Evolutionary conservation across 2,329 filamentous ascomycete genomes (phyloP).

Genomic region (Pseudogymnoascus sp.): DNA sequence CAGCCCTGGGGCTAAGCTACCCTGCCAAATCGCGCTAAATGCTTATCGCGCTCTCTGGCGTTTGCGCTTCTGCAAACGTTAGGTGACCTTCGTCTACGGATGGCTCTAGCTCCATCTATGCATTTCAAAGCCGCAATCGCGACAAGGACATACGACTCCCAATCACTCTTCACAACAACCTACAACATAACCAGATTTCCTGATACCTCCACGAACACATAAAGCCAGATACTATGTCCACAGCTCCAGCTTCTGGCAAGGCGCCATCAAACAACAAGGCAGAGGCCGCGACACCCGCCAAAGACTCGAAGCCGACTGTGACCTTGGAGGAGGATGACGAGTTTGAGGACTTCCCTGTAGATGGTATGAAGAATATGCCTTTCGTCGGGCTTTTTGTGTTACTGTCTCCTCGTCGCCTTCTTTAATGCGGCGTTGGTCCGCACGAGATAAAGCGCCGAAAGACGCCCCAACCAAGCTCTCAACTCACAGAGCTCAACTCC

Average conservation of each 20-base stretch:
- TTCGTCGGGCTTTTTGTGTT: neutral
- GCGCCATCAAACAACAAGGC: neutral
- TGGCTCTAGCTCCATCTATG: constrained; percentile 4
- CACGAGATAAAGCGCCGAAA: neutral
- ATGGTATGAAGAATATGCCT: constrained; percentile 51
- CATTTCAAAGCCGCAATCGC: constrained; percentile 5
- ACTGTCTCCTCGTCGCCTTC: too few species aligned
- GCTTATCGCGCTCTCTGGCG: constrained; percentile 3
- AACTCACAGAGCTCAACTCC: neutral
- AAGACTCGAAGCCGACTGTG: constrained; percentile 38
- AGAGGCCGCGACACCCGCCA: constrained; percentile 27
- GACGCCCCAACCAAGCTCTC: neutral
- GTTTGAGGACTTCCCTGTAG: constrained; percentile 97
- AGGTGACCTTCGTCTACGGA: neutral
- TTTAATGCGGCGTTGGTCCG: neutral
- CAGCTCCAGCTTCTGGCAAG: constrained; percentile 2
- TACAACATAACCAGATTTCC: neutral
- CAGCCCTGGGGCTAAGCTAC: neutral
- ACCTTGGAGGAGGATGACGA: constrained; percentile 95
- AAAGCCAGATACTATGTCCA: neutral
- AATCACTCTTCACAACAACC: neutral
- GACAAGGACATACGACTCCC: constrained; percentile 1
- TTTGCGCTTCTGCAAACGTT: constrained; percentile 5
- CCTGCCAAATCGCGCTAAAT: neutral
- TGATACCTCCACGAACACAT: neutral